A percentile compares a stretch with the other conserved stretches of the same genome.
phyloP scores from a whole-genome alignment of 2,329 filamentous ascomycete genomes.

The Arthroderma sp. region DNA sequence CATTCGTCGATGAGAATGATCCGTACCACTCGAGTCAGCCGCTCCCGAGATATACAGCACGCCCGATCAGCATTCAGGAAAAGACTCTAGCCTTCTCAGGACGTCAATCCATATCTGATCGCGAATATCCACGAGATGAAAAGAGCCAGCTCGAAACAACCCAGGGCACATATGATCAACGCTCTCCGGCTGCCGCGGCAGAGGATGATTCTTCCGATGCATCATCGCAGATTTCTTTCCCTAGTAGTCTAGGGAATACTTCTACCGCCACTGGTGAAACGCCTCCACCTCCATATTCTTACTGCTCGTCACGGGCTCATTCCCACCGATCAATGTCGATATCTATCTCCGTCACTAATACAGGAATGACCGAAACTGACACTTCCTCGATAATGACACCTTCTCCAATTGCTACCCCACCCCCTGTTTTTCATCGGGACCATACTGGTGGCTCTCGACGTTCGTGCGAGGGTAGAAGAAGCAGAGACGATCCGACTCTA shows the following conservation, averaged over 20 bases:
- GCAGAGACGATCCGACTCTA: not conserved
- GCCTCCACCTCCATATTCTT: conserved; percentile 33
- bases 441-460: not conserved
- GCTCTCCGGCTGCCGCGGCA: not conserved
- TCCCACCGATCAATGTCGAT: conserved; percentile 21
- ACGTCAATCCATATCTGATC: not conserved
- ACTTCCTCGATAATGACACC: conserved; percentile 6
- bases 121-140: conserved; percentile 1
- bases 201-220: conserved; percentile 28
- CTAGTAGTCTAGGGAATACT: conserved; percentile 35
- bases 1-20: conserved; percentile 16
- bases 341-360: conserved; percentile 21
- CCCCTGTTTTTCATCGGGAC: conserved; percentile 18
- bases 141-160: not conserved
- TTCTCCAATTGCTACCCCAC: conserved; percentile 21
- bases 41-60: conserved; percentile 32
- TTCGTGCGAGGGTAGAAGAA: not conserved
- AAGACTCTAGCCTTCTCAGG: conserved; percentile 25
- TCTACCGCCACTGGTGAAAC: conserved; percentile 34
- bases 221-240: conserved; percentile 32
- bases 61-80: conserved; percentile 28
- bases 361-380: conserved; percentile 8
- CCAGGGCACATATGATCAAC: conserved; percentile 13
- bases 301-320: conserved; percentile 20
- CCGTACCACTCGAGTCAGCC: conserved; percentile 26